Conservation (phyloP, 1,139 yeast genomes). For the Diutina pseudorugosa region DNA sequence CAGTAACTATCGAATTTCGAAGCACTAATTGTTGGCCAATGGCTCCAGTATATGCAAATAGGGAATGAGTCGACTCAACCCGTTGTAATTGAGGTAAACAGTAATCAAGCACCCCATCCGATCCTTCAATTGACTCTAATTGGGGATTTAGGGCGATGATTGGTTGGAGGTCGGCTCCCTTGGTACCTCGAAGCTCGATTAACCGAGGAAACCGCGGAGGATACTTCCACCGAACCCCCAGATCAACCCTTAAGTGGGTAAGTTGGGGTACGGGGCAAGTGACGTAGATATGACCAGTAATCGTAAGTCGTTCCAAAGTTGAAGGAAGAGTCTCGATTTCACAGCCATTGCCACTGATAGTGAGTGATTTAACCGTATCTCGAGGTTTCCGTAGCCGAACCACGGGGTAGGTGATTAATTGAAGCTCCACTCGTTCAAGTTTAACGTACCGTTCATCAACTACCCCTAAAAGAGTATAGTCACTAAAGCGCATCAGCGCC, state of each 20-base stretch:
- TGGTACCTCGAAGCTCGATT: neutral
- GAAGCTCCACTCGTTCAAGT: neutral
- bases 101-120: neutral
- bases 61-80: neutral
- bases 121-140: neutral
- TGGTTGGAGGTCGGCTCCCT: neutral
- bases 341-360: neutral
- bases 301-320: neutral
- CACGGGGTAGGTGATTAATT: neutral
- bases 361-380: neutral
- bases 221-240: neutral
- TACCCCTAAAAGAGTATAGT: neutral
- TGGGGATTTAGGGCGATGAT: neutral
- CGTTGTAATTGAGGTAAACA: neutral
- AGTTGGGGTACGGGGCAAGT: neutral
- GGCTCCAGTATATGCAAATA: neutral
- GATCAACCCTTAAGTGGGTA: neutral
- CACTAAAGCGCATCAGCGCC: neutral
- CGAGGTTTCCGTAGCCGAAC: neutral
- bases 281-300: neutral
- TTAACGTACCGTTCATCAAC: neutral
- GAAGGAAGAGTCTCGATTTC: neutral
- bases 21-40: neutral
- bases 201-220: neutral
- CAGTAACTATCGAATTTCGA: neutral